phyloP scores from a whole-genome alignment of 2,329 filamentous ascomycete species.

The Dothiorella sarmentorum region DNA sequence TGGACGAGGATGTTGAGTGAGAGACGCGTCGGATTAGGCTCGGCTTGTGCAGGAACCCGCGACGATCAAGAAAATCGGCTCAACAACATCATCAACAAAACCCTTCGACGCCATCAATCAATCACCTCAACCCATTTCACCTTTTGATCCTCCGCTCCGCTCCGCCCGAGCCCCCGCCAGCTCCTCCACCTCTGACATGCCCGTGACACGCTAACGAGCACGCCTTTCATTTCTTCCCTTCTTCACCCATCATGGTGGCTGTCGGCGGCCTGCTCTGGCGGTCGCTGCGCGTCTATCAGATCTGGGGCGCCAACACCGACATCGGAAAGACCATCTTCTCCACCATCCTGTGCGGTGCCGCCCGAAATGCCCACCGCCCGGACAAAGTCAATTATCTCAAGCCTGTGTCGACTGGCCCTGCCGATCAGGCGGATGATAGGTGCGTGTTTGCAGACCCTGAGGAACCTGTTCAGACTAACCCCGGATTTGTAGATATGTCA shows the following conservation, averaged over 20 bases:
- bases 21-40: neutral
- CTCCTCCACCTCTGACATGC: neutral
- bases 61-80: neutral
- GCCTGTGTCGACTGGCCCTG: conserved; percentile 73
- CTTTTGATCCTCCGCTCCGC: neutral
- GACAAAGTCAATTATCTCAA: conserved; percentile 66
- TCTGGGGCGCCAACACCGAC: conserved; percentile 81
- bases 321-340: conserved; percentile 82
- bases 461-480: neutral
- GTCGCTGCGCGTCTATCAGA: conserved; percentile 65
- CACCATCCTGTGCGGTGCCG: conserved; percentile 65
- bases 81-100: neutral
- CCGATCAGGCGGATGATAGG: conserved; percentile 67
- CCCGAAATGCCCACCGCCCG: conserved; percentile 42
- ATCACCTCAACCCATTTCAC: conserved; percentile 1
- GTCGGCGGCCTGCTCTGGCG: conserved; percentile 64
- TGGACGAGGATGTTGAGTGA: neutral
- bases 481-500: neutral
- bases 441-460: neutral
- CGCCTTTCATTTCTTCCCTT: conserved; percentile 25
- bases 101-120: neutral
- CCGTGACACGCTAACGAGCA: neutral
- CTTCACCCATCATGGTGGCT: conserved; percentile 32
- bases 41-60: neutral
- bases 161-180: neutral